Base-by-base conservation (phyloP, 2,329 filamentous ascomycete species). In the Akanthomyces muscarius region DNA sequence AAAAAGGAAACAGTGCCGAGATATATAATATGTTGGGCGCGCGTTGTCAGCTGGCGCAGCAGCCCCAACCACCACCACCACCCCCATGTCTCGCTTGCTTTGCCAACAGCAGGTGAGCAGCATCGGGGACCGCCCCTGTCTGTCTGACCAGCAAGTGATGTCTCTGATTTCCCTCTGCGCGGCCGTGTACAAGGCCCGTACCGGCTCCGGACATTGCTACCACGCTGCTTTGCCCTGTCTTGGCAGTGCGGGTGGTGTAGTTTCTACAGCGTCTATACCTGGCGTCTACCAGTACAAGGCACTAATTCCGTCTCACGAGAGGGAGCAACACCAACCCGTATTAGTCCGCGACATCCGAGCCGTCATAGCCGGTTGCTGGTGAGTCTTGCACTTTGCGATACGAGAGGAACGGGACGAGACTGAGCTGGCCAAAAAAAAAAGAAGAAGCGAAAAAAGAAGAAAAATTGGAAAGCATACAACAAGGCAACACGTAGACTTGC, bases 201-300 rank as follows among this genome's bases (percentile, higher is more conserved):
- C 25, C 30, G 36, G 56, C 23, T 36, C 56, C 36, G 36, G 30
- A 50, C 56, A 60, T 58, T 60, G 56, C 41, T 61, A 61, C 59
- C 51, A 61, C 41, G 28, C 21, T 42, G 47, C 7, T 23, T 54
- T 55, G 33, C 59, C 33, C 51, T 36, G 41, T 54, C 54, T 48
- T 53, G 50, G 59, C 30, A 21, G 50, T 3, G 21, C 16, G 14
- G 5, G 10, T n/a, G 18, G 33, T 36, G 59, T 61, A 61, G 50
- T 48, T 61, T 54, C 50, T 54, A 61, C 59, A 61, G 41, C 30
- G 41, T 45, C 50, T 61, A 21, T 61, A 61, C 58, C 14, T 61
- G 38, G 50, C 48, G 41, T 52, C 58, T 61, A 61, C 48, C 28
- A 30, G 28, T 30, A 30, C 28, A 5, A 30, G 6, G 4, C 6